Evolutionary conservation across 257 asterid species (phyloP).

Genomic region (Dorcoceras hygrometricum): DNA sequence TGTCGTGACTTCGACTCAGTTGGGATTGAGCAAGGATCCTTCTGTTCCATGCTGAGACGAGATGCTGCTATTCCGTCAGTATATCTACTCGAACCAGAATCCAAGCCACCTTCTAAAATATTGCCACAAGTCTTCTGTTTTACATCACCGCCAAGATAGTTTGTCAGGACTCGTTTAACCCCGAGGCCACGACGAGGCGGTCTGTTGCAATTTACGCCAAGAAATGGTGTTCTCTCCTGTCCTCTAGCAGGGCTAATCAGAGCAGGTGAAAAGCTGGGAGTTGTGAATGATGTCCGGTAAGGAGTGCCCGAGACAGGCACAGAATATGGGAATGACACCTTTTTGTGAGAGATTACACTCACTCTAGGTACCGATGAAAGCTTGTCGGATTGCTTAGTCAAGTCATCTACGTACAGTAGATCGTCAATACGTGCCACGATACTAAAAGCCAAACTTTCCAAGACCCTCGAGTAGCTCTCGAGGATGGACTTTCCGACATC

Average conservation of each 20-base stretch:
- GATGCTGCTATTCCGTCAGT: slow-evolving; percentile 10
- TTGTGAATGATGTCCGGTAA: slow-evolving; percentile 31
- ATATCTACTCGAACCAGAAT: slow-evolving; percentile 32
- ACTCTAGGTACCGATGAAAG: slow-evolving; percentile 32
- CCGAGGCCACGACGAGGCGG: slow-evolving; percentile 43
- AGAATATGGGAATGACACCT: slow-evolving; percentile 32
- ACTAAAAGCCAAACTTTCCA: slow-evolving; percentile 54
- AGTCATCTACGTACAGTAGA: slow-evolving; percentile 45
- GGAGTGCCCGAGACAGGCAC: slow-evolving; percentile 45
- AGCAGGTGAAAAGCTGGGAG: slow-evolving; percentile 41
- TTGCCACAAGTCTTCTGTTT: slow-evolving; percentile 34
- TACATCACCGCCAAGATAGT: slow-evolving; percentile 46
- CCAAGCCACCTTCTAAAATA: slow-evolving; percentile 28
- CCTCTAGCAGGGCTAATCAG: slow-evolving; percentile 38
- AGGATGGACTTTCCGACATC: slow-evolving; percentile 50
- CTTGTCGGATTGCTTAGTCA: slow-evolving; percentile 40
- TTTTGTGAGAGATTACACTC: slow-evolving; percentile 35
- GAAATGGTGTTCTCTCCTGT: slow-evolving; percentile 41
- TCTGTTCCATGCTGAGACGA: slow-evolving; percentile 12
- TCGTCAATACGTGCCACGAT: slow-evolving; percentile 52
- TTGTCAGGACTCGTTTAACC: slow-evolving; percentile 46
- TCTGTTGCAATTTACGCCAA: slow-evolving; percentile 29
- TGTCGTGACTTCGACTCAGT: slow-evolving; percentile 8
- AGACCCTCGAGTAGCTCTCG: slow-evolving; percentile 59
- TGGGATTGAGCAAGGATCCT: not conserved